phyloP scores from a whole-genome alignment of 331 rosid species.

The Spiraea crenata region DNA sequence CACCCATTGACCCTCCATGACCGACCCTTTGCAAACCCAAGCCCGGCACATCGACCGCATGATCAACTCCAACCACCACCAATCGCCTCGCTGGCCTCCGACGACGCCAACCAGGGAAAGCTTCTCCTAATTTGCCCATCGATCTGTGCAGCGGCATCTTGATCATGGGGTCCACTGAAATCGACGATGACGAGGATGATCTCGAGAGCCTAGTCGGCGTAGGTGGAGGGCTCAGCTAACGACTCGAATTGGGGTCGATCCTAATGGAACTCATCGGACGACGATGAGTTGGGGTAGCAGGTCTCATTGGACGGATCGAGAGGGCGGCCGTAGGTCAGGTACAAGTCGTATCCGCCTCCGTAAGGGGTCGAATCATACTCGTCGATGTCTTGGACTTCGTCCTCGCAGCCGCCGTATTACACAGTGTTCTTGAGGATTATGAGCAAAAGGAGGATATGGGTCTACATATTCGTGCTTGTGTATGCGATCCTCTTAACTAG shows the following conservation, averaged over 20 bases:
- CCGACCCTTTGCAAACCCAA: no score
- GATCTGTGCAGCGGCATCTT: no score
- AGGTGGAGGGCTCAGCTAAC: slow-evolving; percentile 64
- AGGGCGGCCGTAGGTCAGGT: slow-evolving; percentile 76
- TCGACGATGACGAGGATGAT: no score
- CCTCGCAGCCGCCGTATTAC: slow-evolving; percentile 35
- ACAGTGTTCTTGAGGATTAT: slow-evolving; percentile 39
- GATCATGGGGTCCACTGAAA: no score
- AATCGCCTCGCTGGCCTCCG: no score
- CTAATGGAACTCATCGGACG: slow-evolving; percentile 55
- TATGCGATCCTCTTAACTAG: slow-evolving; percentile 48
- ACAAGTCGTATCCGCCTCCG: slow-evolving; percentile 75
- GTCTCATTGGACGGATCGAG: slow-evolving; percentile 62
- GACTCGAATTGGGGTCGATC: slow-evolving; percentile 74
- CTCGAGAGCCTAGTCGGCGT: slow-evolving; percentile 62
- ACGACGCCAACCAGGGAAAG: no score
- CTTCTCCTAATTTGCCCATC: no score
- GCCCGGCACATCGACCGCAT: no score
- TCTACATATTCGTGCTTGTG: slow-evolving; percentile 50
- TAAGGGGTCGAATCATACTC: slow-evolving; percentile 92
- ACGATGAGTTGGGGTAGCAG: slow-evolving; percentile 45
- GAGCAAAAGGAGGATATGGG: slow-evolving; percentile 93
- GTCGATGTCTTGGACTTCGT: slow-evolving; percentile 56
- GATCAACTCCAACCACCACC: no score
- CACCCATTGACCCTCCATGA: no score